Evolutionary conservation across 2,329 filamentous ascomycete species (phyloP).

Genomic region (Cladobotryum protrusum): DNA sequence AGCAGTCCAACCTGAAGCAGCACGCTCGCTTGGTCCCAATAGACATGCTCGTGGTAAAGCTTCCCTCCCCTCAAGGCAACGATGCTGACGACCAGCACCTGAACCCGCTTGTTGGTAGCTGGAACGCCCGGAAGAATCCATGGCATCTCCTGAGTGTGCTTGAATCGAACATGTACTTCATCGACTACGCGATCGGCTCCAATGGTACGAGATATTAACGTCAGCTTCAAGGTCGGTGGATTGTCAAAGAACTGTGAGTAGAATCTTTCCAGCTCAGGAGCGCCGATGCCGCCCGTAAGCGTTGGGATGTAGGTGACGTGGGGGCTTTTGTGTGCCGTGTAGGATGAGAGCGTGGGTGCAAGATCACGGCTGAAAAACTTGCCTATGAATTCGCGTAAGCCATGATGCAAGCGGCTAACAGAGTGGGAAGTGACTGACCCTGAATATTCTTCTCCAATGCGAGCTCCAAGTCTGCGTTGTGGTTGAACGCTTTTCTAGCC

Average conservation of each 20-base stretch:
- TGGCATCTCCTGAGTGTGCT: slow-evolving; percentile 50
- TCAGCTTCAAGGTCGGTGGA: slow-evolving; percentile 52
- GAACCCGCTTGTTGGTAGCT: slow-evolving; percentile 44
- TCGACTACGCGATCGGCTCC: slow-evolving; percentile 60
- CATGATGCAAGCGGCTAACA: too few species aligned
- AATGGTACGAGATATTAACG: slow-evolving; percentile 58
- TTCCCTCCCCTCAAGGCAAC: slow-evolving; percentile 54
- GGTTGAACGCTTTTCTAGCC: slow-evolving; percentile 57
- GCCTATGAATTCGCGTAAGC: slow-evolving; percentile 18
- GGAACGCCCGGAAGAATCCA: slow-evolving; percentile 57
- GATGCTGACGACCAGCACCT: slow-evolving; percentile 53
- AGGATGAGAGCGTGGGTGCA: slow-evolving; percentile 55
- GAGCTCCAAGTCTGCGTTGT: slow-evolving; percentile 55
- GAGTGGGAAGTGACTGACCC: slow-evolving; percentile 32
- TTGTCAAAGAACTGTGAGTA: slow-evolving; percentile 62
- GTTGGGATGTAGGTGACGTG: slow-evolving; percentile 66
- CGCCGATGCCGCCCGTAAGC: slow-evolving; percentile 56
- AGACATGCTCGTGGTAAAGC: slow-evolving; percentile 56
- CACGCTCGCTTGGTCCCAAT: slow-evolving; percentile 58
- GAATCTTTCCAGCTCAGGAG: slow-evolving; percentile 52
- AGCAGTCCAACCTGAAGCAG: slow-evolving; percentile 54
- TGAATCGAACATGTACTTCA: slow-evolving; percentile 54
- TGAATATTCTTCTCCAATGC: slow-evolving; percentile 61
- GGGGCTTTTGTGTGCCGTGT: slow-evolving; percentile 53
- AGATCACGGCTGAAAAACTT: slow-evolving; percentile 54